These are phyloP conservation scores for Coniochaeta ligniaria DNA, from an alignment of 2,329 filamentous ascomycete genomes.

Conservation along the genomic window DNA sequence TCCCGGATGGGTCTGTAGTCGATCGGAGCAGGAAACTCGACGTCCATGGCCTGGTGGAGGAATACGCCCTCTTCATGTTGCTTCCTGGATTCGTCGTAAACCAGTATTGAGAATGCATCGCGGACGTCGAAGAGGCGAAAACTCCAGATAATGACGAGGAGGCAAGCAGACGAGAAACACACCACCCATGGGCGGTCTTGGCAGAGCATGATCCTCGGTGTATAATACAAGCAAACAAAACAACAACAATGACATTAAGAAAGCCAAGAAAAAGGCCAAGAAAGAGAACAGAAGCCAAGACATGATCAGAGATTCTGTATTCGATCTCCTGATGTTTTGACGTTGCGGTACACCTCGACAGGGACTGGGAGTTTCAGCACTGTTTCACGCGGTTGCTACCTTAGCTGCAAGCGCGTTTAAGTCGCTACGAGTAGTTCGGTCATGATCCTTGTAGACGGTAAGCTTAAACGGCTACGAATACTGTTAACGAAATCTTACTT, in stretches of 20 bases:
- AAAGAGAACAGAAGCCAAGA: not conserved
- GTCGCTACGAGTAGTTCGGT: no score
- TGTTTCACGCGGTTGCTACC: not conserved
- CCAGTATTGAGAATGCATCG: not conserved
- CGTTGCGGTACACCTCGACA: not conserved
- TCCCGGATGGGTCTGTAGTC: conserved; percentile 24
- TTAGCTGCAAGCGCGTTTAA: no score
- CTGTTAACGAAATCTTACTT: no score
- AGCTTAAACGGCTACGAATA: no score
- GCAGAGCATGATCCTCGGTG: not conserved
- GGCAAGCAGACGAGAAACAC: not conserved
- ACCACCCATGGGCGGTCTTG: not conserved
- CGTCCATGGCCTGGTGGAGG: conserved; percentile 15
- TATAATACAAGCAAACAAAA: not conserved
- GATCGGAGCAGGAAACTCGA: conserved; percentile 27
- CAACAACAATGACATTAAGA: not conserved
- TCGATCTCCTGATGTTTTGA: not conserved
- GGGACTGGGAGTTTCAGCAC: not conserved
- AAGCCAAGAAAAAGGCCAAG: not conserved
- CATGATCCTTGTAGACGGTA: no score
- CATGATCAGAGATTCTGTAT: not conserved
- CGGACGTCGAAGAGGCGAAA: conserved; percentile 1
- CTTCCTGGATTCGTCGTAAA: not conserved
- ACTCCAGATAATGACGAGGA: not conserved
- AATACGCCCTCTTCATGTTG: conserved; percentile 13